Base-by-base conservation (phyloP, 2,329 filamentous ascomycete genomes). In the Clonostachys rhizophaga region DNA sequence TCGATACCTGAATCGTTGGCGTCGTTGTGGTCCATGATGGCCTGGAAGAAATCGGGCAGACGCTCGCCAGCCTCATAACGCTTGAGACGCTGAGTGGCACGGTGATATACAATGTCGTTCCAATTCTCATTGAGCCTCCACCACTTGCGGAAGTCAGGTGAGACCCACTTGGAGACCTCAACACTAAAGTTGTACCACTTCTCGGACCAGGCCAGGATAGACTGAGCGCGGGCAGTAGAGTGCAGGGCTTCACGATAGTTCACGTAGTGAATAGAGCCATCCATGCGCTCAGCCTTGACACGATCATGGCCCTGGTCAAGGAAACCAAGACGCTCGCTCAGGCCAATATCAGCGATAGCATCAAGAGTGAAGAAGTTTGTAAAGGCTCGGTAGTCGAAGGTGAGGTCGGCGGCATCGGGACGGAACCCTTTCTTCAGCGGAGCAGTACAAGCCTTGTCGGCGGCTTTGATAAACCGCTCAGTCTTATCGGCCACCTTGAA, bases 311-410 rank as follows among this genome's bases (percentile, higher is more conserved):
- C 47, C 24, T 35, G 13, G 18, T 47, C 46, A 11, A 47, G 46
- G 34, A 43, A 33, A 5, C 41, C 46, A 6, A 47, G 40, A 8
- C 33, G 17, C 12, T 17, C 7, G 9, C 24, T 36, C 8, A 35
- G 16, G 41, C 14, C 40, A 24, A 47, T 81, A 45, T 80, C 74
- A 14, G 73, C 75, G 45, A 81, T 79, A 3, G 75, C 76, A 48
- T 81, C 76, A 14, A 81, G 63, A 0, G 74, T 76, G 58, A 81
- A 80, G 62, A 76, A 78, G 58, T 79, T 81, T 20, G 69, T 66
- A 70, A 70, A 81, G 8, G 64, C 62, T 5, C 75, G 70, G 47
- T 72, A 75, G 53, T 81, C 74, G 16, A 81, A 62, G 0, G 13
- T 35, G 46, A 18, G 8, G 8, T 47, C 40, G 12, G 20, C 34